phyloP scores from a whole-genome alignment of 305 asterid species.

The Solanum hybrid region DNA sequence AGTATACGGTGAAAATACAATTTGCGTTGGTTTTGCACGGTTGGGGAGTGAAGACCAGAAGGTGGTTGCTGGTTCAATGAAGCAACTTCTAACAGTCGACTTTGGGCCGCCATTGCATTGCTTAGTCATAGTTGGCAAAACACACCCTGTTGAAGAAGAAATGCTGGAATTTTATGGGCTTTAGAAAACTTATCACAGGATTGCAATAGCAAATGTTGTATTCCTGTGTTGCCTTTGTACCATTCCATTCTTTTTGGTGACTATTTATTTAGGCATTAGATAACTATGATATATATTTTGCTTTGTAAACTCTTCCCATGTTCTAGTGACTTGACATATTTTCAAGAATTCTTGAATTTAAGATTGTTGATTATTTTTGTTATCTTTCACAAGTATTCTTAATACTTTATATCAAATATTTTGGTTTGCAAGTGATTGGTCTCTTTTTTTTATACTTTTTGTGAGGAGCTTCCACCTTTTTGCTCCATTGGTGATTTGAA shows the following conservation, averaged over 20 bases:
- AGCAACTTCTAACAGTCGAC: slow-evolving; percentile 47
- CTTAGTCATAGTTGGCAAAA: slow-evolving; percentile 70
- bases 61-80: slow-evolving; percentile 70
- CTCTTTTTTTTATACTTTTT: too few species aligned
- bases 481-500: too few species aligned
- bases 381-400: not conserved
- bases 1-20: slow-evolving; percentile 59
- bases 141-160: slow-evolving; percentile 85
- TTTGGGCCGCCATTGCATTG: slow-evolving; percentile 81
- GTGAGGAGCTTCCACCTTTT: not conserved
- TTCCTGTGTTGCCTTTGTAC: not conserved
- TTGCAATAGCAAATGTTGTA: not conserved
- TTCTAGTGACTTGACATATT: not conserved
- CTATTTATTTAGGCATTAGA: not conserved
- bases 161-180: slow-evolving; percentile 60
- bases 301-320: not conserved
- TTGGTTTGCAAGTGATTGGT: not conserved
- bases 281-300: not conserved
- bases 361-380: not conserved
- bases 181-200: not conserved
- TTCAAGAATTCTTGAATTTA: not conserved
- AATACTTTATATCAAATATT: not conserved
- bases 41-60: slow-evolving; percentile 77
- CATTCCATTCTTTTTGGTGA: slow-evolving; percentile 2
- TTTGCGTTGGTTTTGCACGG: slow-evolving; percentile 79